Evolutionary conservation across 129 eudicot genomes (phyloP), one percentile per base, ranked within the genome.

Genomic region (Flaveria robusta): DNA sequence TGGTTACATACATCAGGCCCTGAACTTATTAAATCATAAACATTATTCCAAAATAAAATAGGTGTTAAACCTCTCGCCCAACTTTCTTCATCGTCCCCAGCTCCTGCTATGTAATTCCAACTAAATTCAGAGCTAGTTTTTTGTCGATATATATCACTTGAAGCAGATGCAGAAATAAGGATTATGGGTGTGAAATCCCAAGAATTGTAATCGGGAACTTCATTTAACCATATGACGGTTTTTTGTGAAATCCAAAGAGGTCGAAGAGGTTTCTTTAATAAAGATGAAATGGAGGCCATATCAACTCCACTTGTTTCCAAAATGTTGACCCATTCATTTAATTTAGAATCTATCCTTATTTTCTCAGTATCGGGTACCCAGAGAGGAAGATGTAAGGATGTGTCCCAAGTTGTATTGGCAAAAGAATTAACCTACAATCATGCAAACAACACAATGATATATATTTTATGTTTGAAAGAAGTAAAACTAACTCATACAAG

Each of bases 21-120:
- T 0, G 85, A 83, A 70, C 76, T 81, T 77, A 91, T 87, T 37
- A 91, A 72, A 75, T 91, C 97, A 79, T 91, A 83, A 31, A 84
- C 86, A 81, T 89, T 79, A 31, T 78, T 91, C 99, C 99, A 95
- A 81, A 95, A 95, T 43, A 95, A 86, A 37, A 16, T 8, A 20
- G 97, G 99, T 27, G 94, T 75, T 78, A 91, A 84, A 54, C 97
- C 93, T 77, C 99, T 82, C 5, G 99, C 89, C 99, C 99, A 95
- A 78, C 97, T 95, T 81, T 95, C 99, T 82, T 95, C 99, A 77
- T 95, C 97, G 54, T 95, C 99, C 63, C 99, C 99, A 52, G 97
- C 97, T 74, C 99, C 99, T 39, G 97, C 77, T 56, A 91, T 95
- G 69, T 95, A 95, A 42, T 83, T 91, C 97, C 97, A 95, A 78